Base-by-base conservation (phyloP, 495 filamentous ascomycete species). In the Talaromyces thailandensis region DNA sequence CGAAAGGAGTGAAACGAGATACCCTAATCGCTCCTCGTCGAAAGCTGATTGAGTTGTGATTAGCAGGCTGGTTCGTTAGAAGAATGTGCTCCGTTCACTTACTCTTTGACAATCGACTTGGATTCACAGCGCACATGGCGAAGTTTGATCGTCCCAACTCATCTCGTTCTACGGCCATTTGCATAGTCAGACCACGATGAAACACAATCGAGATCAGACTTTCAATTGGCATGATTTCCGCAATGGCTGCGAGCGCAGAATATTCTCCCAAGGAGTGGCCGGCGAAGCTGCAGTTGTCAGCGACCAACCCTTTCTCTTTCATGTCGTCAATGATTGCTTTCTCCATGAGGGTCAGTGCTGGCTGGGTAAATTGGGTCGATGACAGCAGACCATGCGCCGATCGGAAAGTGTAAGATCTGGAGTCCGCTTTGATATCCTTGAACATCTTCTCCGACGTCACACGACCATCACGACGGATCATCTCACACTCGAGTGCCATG, bases 241-340 rank as follows among this genome's bases (percentile, higher is more conserved):
- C 95, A 26, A 98, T 81, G 18, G 94, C 93, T 64, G 94, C 94
- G 51, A 98, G 86, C 29, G 94, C 94, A 60, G 92, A 96, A 79
- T 98, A 98, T 75, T 98, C 94, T 72, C 94, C 94, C n/a, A 98
- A 86, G 0, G 94, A 98, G 80, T 98, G 94, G 63, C 94, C 94
- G 12, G 94, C 94, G 69, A 98, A 98, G 71, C 86, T 92, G 79
- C 91, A 95, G 75, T 96, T 93, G 56, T 90, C 84, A 68, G 96
- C 92, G 28, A 98, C 92, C 32, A 98, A 84, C 62, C 94, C 94
- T 79, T 96, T 96, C 65, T 91, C 84, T 65, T 87, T 89, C 94
- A 98, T 98, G 72, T 98, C 94, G 77, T 98, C 95, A 68, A 97
- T 98, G 66, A 89, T 94, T 61, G 94, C 94, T 81, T 98, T 98